Conservation (phyloP, 2,329 filamentous ascomycete genomes). For the Cryphonectria naterciae region DNA sequence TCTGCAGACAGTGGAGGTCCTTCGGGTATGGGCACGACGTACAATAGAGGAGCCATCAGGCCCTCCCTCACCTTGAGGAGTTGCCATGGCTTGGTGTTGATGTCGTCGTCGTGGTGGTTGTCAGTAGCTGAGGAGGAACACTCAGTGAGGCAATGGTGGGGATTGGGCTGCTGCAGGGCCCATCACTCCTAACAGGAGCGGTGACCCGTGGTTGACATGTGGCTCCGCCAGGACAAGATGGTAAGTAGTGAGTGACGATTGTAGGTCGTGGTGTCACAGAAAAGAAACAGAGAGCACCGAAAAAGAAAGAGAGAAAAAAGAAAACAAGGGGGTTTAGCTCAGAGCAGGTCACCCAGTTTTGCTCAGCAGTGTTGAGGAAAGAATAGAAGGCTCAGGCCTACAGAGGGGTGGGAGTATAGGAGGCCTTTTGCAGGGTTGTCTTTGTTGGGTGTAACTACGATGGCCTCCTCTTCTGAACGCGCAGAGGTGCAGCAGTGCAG, state of each 20-base stretch:
- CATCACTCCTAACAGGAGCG: constrained; percentile 29
- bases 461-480: neutral
- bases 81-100: constrained; percentile 25
- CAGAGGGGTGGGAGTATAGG: neutral
- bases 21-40: constrained; percentile 40
- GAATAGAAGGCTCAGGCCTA: neutral
- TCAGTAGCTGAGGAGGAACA: constrained; percentile 5
- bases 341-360: neutral
- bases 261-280: neutral
- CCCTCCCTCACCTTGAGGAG: constrained; percentile 42
- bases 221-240: constrained; percentile 17
- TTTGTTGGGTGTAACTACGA: constrained; percentile 11
- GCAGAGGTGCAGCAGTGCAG: constrained; percentile 1
- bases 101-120: constrained; percentile 25
- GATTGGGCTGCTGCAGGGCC: constrained; percentile 25
- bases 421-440: constrained; percentile 17
- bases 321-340: constrained; percentile 3
- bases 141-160: constrained; percentile 16
- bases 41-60: constrained; percentile 79
- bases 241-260: constrained; percentile 7
- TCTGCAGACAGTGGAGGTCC: neutral
- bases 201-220: constrained; percentile 27
- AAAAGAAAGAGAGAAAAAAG: neutral
- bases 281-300: neutral
- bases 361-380: neutral